Conservation (phyloP, 257 asterid species). For the Lycium barbarum region DNA sequence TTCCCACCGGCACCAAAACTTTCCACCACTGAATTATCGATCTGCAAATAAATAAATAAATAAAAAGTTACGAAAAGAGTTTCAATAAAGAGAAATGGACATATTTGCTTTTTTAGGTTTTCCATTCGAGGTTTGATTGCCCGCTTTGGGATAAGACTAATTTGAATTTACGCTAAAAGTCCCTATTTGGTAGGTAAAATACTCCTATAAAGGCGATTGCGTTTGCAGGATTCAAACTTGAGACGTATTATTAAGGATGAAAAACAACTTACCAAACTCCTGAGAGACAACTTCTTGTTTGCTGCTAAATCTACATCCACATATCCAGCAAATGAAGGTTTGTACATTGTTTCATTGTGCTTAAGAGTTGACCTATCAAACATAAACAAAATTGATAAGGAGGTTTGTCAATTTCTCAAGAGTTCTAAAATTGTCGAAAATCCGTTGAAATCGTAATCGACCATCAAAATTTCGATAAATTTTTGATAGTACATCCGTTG, state of each 20-base stretch:
- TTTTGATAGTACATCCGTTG: too few species aligned
- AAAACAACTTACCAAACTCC: neutral
- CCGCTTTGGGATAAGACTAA: neutral
- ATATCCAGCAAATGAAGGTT: constrained; percentile 39
- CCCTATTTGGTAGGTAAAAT: too few species aligned
- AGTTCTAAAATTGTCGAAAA: neutral
- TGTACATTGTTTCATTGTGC: constrained; percentile 27
- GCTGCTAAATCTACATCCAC: constrained; percentile 31
- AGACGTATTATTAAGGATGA: neutral
- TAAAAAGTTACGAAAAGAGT: neutral
- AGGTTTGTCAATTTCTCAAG: neutral
- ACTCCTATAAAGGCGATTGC: too few species aligned
- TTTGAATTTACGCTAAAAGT: too few species aligned
- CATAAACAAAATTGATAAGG: neutral
- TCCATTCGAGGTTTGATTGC: neutral
- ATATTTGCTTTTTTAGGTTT: neutral
- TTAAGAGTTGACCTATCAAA: constrained; percentile 31
- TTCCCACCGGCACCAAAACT: constrained; percentile 35
- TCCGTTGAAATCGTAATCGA: too few species aligned
- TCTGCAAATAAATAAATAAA: constrained; percentile 19
- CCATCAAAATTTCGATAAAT: too few species aligned
- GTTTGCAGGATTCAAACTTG: neutral
- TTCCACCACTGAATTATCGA: constrained; percentile 39
- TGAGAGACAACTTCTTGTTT: constrained; percentile 32
- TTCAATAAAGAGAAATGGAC: neutral